Base-by-base conservation (phyloP, 352 stramenopile genomes). In the Pythium brachiatum region DNA sequence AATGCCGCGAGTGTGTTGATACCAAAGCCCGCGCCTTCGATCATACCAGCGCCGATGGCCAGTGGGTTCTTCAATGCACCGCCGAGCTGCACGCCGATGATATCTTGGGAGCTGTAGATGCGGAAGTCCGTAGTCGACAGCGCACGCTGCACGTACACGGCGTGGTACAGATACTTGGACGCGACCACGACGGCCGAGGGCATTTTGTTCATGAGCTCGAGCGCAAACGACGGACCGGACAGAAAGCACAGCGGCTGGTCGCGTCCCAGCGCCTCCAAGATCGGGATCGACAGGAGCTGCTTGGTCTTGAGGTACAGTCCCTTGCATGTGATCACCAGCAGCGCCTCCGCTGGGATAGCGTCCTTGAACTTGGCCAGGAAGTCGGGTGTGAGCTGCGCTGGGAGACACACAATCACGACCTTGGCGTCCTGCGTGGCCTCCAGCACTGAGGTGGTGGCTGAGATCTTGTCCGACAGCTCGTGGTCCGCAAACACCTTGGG, bases 11-110 rank as follows among this genome's bases (percentile, higher is more conserved):
- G 78, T 27, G 94, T 97, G 68, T 99, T 99, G 54, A 97, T 98
- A 44, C 96, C 96, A 34, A 98, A 88, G 52, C 95, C 97, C 1
- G 98, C 79, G 29, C 97, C 97, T 76, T 99, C 96, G 68, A 97
- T 97, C 94, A 99, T 99, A 29, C 96, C 97, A 34, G 95, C 95
- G 38, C 94, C 97, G 43, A 99, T 92, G 11, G 97, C 97, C 72
- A 99, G 92, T 2, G 98, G 95, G 75, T 99, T 99, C 76, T 99
- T 99, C 43, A 99, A 86, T 15, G 96, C 96, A 8, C 96, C 97
- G 43, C 96, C 96, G 32, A 99, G 82, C 72, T 99, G 96, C 23
- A 99, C 92, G 56, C 97, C 97, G 64, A 98, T 89, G 53, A 97
- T 90, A 76, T 99, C 96, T 57, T 92, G 83, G 6, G 83, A 92